Evolutionary conservation across 805 yeast species (phyloP), one percentile per base, ranked within the genome.

Genomic region (Komagataella populi): DNA sequence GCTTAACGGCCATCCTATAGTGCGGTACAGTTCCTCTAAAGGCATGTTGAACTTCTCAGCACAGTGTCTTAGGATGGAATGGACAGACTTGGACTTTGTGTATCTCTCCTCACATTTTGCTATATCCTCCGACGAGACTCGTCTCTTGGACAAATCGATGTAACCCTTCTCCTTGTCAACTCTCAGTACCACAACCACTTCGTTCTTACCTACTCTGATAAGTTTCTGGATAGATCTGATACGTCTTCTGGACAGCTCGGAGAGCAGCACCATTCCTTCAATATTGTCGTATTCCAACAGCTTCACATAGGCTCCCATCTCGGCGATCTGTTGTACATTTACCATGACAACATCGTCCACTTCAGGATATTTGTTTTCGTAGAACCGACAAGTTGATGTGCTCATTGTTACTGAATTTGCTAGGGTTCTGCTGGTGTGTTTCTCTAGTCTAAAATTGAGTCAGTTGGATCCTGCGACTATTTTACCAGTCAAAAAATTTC

Each of bases 301-400:
- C 69, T 89, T 91, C 57, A 93, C 96, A 68, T 93, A 93, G 12
- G 99, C 99, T 54, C 99, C 99, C 99, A 93, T 93, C 70, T 93
- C 99, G 59, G 98, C 99, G 61, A 93, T 93, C 68, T 87, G 95
- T 69, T 87, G 95, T 59, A 93, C 99, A 70, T 93, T 93, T 65
- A 93, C 99, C 95, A 93, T 91, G 57, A 93, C 98, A 60, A 93
- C 95, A 68, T 93, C 99, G 60, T 93, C 99, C 63, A 93, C 96
- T 71, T 93, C 99, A 54, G 99, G 99, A 74, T 83, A 93, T 70
- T 90, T 91, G 80, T 90, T 93, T 71, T 91, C 99, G 69, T 93
- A 93, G 72, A 85, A 93, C 73, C 99, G 84, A 75, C 96, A 90
- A 68, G 87, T 83, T 48, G 96, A 83, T 45, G 87, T 80, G 63